phyloP scores from a whole-genome alignment of 441 rosid species.

The Adansonia grandidieri region DNA sequence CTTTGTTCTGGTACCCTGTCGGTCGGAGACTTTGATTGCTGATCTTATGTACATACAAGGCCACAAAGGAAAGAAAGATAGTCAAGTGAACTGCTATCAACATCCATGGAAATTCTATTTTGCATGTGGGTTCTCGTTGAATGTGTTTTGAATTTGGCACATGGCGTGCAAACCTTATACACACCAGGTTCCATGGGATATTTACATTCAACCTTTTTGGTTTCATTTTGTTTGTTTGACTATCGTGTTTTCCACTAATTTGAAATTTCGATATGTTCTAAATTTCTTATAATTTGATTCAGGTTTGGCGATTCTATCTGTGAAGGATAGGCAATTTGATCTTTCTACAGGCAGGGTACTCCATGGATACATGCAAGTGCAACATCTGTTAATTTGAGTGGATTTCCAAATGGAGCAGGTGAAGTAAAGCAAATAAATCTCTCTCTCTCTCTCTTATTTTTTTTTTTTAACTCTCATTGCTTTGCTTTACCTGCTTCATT shows the following conservation, averaged over 20 bases:
- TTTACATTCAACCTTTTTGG: constrained; percentile 18
- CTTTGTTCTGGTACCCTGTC: background rate
- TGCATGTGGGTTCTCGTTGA: constrained; percentile 36
- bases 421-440: background rate
- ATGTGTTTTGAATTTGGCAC: constrained; percentile 10
- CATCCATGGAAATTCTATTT: constrained; percentile 37
- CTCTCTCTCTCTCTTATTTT: background rate
- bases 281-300: background rate
- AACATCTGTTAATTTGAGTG: background rate
- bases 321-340: background rate
- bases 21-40: constrained; percentile 28
- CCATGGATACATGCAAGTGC: background rate
- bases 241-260: background rate
- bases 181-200: constrained; percentile 7
- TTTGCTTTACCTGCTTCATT: no score
- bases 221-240: constrained; percentile 24
- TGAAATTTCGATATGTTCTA: background rate
- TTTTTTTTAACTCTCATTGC: no score
- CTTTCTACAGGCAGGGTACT: background rate
- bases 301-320: background rate
- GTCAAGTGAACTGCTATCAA: constrained; percentile 27
- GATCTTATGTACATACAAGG: constrained; percentile 45
- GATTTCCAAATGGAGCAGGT: constrained; percentile 24
- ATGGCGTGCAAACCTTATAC: constrained; percentile 2
- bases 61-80: constrained; percentile 44